phyloP scores from a whole-genome alignment of 148 eudicot genomes.

The Chenopodium album region DNA sequence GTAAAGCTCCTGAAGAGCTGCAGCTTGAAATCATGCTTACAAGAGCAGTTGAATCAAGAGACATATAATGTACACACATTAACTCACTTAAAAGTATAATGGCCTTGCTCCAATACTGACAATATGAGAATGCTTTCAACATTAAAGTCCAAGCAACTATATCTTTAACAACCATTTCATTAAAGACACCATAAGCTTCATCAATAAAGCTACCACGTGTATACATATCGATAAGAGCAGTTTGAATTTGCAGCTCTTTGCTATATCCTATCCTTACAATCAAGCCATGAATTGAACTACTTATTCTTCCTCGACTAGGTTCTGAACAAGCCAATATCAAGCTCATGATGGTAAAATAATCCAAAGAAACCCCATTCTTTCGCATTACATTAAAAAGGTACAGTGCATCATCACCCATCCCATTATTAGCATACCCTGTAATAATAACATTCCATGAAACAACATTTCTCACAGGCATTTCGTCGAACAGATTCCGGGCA shows the following conservation, averaged over 20 bases:
- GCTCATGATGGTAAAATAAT: constrained; percentile 46
- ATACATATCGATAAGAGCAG: constrained; percentile 50
- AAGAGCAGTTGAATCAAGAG: constrained; percentile 45
- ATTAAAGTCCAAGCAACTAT: constrained; percentile 58
- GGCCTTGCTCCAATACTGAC: constrained; percentile 36
- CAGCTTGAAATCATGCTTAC: constrained; percentile 43
- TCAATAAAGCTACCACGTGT: constrained; percentile 27
- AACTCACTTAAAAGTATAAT: constrained; percentile 39
- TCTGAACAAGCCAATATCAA: constrained; percentile 35
- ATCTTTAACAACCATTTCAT: constrained; percentile 42
- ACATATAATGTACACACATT: constrained; percentile 27
- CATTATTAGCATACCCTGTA: constrained; percentile 40
- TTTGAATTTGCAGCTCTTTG: constrained; percentile 41
- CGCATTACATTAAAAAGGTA: constrained; percentile 40
- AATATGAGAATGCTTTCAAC: constrained; percentile 45
- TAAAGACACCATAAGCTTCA: constrained; percentile 46
- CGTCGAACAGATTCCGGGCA: constrained; percentile 49
- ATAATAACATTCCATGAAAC: constrained; percentile 62
- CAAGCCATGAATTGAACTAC: constrained; percentile 36
- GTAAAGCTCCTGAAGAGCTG: constrained; percentile 40
- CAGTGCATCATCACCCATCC: constrained; percentile 36
- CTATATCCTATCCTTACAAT: constrained; percentile 32
- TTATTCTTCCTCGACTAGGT: constrained; percentile 16
- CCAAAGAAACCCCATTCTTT: constrained; percentile 30
- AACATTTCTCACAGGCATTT: constrained; percentile 44